These are phyloP conservation scores for Linum trigynum DNA, from an alignment of 345 rosid genomes.

Conservation along the genomic window DNA sequence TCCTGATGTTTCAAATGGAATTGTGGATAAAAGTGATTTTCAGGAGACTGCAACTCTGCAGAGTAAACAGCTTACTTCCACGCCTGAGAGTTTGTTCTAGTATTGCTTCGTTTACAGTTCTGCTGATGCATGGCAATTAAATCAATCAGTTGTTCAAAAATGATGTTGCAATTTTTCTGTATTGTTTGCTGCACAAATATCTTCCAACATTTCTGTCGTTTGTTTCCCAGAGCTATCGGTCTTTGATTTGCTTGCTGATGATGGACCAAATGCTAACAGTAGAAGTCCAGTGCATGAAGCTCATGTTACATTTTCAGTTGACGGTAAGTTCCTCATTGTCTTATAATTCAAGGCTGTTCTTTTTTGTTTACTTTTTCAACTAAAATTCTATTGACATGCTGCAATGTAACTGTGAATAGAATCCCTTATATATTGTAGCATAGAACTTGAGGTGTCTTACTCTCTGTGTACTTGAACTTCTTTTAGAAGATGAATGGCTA, in stretches of 20 bases:
- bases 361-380: background rate
- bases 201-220: constrained; percentile 5
- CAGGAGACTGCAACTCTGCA: constrained; percentile 29
- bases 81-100: constrained; percentile 11
- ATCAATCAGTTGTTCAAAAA: background rate
- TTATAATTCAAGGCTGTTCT: background rate
- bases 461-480: too few species aligned
- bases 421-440: background rate
- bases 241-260: constrained; percentile 70
- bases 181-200: background rate
- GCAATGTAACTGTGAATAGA: background rate
- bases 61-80: constrained; percentile 26
- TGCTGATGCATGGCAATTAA: constrained; percentile 3
- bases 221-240: constrained; percentile 47
- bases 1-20: constrained; percentile 18
- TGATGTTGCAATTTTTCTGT: background rate
- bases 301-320: constrained; percentile 78
- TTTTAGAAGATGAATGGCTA: too few species aligned
- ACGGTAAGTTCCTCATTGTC: constrained; percentile 37
- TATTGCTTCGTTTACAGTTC: constrained; percentile 9
- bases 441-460: background rate
- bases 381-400: background rate
- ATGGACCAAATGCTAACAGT: constrained; percentile 31
- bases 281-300: constrained; percentile 40
- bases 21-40: constrained; percentile 17